Evolutionary conservation across 441 rosid species (phyloP), one percentile per base, ranked within the genome.

Genomic region (Erysimum pusillum): DNA sequence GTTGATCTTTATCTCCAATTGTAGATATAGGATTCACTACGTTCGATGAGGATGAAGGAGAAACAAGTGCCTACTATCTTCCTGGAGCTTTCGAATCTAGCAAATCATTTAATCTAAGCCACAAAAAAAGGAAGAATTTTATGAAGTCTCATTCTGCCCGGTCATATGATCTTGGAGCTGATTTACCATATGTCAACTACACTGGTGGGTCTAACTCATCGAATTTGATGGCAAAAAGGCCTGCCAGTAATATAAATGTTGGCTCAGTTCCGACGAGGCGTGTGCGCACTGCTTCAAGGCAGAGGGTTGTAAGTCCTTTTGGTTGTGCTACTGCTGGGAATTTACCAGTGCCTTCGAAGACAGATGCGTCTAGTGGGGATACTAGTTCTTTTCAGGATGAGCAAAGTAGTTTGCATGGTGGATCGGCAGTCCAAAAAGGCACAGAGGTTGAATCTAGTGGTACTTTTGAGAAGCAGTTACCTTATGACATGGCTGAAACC

Each of bases 331-430:
- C 80, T 80, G 51, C 83, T 82, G 93, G 87, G 75, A 81, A 51
- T 57, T 66, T 86, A 64, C 92, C 69, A 79, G 83, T 79, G 72
- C 85, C 93, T 7, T 73, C 81, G 6, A 94, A 85, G 85, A 88
- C 96, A 35, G 99, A 94, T 82, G 97, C 91, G 56, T 97, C 99
- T 67, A 97, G 99, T 85, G 99, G 95, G 74, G 99, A 97, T 82
- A 90, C 99, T 62, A 89, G 76, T 87, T 97, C 97, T 78, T 90
- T 87, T 85, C 99, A 94, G 89, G 99, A 97, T 82, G 99, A 94
- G 71, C 91, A 86, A 85, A 89, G 94, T 86, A 86, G 93, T 59
- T 73, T 91, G 90, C 87, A 85, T 81, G 95, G 97, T 76, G 97
- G 90, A 66, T 88, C 88, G 6, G 86, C 83, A 78, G 75, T 87